A percentile compares a stretch with the other conserved stretches of the same genome.
phyloP scores from a whole-genome alignment of 2,329 filamentous ascomycete species.

The Apiospora rasikravindrae region DNA sequence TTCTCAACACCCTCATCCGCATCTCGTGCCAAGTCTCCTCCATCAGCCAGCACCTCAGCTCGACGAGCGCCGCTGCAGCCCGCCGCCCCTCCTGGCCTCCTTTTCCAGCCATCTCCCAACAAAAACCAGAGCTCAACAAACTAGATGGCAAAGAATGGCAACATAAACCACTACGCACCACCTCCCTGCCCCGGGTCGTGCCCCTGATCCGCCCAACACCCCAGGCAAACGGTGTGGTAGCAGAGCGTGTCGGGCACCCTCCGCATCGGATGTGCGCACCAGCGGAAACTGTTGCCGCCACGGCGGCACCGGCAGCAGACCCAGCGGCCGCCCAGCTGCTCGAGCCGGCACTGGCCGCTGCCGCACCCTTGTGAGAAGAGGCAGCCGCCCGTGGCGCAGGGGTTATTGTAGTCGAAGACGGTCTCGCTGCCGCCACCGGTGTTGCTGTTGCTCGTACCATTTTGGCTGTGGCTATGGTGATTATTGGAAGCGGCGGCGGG shows the following conservation, averaged over 20 bases:
- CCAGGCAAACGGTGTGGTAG: conserved; percentile 55
- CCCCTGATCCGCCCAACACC: conserved; percentile 44
- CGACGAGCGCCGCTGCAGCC: background rate
- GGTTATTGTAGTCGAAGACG: conserved; percentile 45
- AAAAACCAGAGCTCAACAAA: background rate
- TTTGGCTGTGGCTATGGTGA: background rate
- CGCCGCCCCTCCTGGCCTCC: background rate
- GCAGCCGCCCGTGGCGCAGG: conserved; percentile 52
- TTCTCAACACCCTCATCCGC: background rate
- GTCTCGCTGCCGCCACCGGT: background rate
- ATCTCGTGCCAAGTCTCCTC: background rate
- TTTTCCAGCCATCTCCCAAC: background rate
- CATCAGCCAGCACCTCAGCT: background rate
- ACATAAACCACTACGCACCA: background rate
- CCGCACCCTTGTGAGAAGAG: conserved; percentile 51
- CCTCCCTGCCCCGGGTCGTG: background rate
- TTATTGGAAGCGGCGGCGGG: conserved; percentile 18
- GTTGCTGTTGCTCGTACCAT: background rate
- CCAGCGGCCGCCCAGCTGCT: conserved; percentile 55
- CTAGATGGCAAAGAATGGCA: background rate
- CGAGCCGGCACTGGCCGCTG: conserved; percentile 53
- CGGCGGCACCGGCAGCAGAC: conserved; percentile 55
- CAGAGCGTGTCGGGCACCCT: conserved; percentile 56
- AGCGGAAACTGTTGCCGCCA: conserved; percentile 50
- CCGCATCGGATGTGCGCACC: conserved; percentile 52